A percentile compares a stretch with the other conserved stretches of the same genome.
phyloP scores from a whole-genome alignment of 2,329 filamentous ascomycete genomes.

The Diaporthe helianthi region DNA sequence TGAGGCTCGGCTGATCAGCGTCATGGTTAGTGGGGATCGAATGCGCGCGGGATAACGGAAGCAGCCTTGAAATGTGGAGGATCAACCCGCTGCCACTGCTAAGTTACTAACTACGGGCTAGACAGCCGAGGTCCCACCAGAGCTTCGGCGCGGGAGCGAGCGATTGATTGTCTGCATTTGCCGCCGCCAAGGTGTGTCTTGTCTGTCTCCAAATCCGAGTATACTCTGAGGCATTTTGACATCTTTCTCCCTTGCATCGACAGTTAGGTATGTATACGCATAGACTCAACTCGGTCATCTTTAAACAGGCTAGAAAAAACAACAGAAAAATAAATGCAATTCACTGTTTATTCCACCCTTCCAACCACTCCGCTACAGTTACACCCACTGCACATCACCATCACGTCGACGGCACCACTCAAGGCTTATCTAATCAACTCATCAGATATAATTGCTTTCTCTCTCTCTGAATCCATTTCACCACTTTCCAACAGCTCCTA shows the following conservation, averaged over 20 bases:
- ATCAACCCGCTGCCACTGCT: constrained; percentile 10
- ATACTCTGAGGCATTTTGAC: too few species aligned
- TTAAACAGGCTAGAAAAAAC: too few species aligned
- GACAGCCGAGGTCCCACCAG: too few species aligned
- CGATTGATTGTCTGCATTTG: too few species aligned
- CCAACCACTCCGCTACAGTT: not conserved
- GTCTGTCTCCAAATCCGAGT: too few species aligned
- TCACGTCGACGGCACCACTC: not conserved
- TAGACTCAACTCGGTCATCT: too few species aligned
- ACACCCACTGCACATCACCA: not conserved
- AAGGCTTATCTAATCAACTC: not conserved
- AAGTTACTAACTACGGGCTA: too few species aligned
- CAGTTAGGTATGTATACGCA: too few species aligned
- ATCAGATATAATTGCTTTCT: not conserved
- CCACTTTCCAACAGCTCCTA: not conserved
- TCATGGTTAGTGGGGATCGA: constrained; percentile 29
- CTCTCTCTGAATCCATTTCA: not conserved
- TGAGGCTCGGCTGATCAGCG: constrained; percentile 32
- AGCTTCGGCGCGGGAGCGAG: too few species aligned
- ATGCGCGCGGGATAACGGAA: constrained; percentile 23
- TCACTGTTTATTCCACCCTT: not conserved
- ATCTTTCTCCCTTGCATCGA: not conserved
- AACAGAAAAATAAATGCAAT: not conserved
- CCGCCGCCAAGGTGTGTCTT: too few species aligned
- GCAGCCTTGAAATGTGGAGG: constrained; percentile 16